Conservation (phyloP, 805 yeast species). For the Nakazawaea ernobii region DNA sequence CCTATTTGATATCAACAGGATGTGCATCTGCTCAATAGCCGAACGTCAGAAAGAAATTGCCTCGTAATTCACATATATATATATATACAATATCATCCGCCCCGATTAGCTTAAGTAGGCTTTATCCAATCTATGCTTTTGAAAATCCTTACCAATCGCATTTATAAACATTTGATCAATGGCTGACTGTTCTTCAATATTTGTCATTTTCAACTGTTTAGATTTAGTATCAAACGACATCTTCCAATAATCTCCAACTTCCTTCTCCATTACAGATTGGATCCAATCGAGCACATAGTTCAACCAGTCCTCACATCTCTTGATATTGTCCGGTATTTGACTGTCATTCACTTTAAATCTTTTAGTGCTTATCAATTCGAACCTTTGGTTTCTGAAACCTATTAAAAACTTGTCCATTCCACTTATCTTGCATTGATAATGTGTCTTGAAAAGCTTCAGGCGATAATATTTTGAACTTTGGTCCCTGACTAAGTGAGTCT, state of each 20-base stretch:
- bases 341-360: background rate
- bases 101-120: background rate
- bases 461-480: background rate
- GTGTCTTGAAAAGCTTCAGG: constrained; percentile 2
- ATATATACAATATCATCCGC: too few species aligned
- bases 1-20: too few species aligned
- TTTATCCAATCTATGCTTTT: background rate
- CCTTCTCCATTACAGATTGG: background rate
- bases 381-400: constrained; percentile 2
- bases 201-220: background rate
- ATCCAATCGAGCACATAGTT: constrained; percentile 1
- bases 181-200: background rate
- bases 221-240: background rate
- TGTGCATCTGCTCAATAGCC: too few species aligned
- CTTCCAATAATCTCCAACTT: constrained; percentile 5
- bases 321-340: background rate
- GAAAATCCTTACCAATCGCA: background rate
- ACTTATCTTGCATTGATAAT: constrained; percentile 6
- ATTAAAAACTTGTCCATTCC: constrained; percentile 3
- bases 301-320: constrained; percentile 5
- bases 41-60: too few species aligned
- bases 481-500: background rate
- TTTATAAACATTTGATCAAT: background rate
- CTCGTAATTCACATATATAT: too few species aligned
- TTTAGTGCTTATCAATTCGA: background rate